Base-by-base conservation (phyloP, 2,329 filamentous ascomycete genomes). In the Fusarium dlaminii region DNA sequence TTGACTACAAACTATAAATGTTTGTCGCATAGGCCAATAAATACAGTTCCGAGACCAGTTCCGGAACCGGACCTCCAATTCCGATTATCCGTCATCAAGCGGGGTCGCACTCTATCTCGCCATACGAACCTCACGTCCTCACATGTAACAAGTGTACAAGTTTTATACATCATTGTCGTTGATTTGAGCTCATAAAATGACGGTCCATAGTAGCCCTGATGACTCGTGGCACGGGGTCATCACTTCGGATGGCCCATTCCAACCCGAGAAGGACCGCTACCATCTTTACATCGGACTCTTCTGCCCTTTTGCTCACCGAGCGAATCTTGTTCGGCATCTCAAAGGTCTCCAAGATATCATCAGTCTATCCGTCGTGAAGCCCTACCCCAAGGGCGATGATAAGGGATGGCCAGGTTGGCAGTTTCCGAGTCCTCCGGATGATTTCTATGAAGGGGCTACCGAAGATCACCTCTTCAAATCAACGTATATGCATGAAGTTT, bases 321-420 rank as follows among this genome's bases (percentile, higher is more conserved):
- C 90, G 2, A 84, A 94, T 66, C 93, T 95, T 70, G 90, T 92
- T 20, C 89, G 92, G 56, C 87, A 90, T 69, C 84, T 95, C 66
- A 95, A 94, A 81, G 92, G 92, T 1, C 85, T 95, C 2, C 90
- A 94, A 67, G 89, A 92, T 48, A 85, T 93, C 71, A 88, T 95
- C 66, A 85, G 89, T 6, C 88, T 90, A 27, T 90, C 88, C 3
- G 83, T 92, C 8, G 90, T 92, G 3, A 88, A 88, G 73, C 87
- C 91, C 0, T 93, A 92, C 70, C 91, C 91, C 0, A 93, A 93
- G 78, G 90, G 90, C 57, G 86, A 91, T 73, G 85, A 87, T 24
- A 86, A 87, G 13, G 90, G 90, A 39, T 92, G 89, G 88, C 88
- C 89, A 0, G 90, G 89, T 20, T 91, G 89, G 89, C 83, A 85